phyloP scores from a whole-genome alignment of 2,329 filamentous ascomycete genomes.

The Fusarium piperis region DNA sequence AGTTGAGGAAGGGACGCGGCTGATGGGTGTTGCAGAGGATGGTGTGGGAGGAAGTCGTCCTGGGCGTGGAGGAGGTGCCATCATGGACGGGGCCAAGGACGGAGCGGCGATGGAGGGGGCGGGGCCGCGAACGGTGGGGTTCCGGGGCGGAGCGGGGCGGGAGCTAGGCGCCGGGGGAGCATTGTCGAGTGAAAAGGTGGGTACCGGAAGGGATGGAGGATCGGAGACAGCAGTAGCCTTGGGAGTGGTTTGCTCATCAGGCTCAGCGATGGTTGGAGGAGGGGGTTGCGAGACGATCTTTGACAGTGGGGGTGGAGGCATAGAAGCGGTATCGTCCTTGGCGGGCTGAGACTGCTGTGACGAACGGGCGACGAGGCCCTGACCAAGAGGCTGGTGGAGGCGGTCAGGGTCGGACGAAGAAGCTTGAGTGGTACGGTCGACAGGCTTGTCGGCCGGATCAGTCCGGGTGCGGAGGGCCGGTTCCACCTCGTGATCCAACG shows the following conservation, averaged over 20 bases:
- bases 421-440: slow-evolving; percentile 31
- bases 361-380: slow-evolving; percentile 12
- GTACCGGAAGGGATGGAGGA: slow-evolving; percentile 47
- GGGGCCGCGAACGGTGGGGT: slow-evolving; percentile 29
- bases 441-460: slow-evolving; percentile 32
- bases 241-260: slow-evolving; percentile 60
- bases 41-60: slow-evolving; percentile 35
- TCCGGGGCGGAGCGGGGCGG: slow-evolving; percentile 26
- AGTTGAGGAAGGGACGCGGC: slow-evolving; percentile 42
- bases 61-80: slow-evolving; percentile 43
- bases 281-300: slow-evolving; percentile 38
- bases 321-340: slow-evolving; percentile 46
- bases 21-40: slow-evolving; percentile 32
- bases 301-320: slow-evolving; percentile 52
- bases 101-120: slow-evolving; percentile 16
- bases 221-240: slow-evolving; percentile 52
- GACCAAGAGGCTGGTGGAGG: slow-evolving; percentile 7
- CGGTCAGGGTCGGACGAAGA: slow-evolving; percentile 21
- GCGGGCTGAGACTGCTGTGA: not conserved
- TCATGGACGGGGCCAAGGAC: slow-evolving; percentile 36
- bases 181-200: slow-evolving; percentile 58
- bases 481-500: slow-evolving; percentile 40
- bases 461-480: slow-evolving; percentile 35
- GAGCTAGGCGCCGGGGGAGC: slow-evolving; percentile 32
- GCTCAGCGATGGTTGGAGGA: slow-evolving; percentile 36